Conservation (phyloP, 805 yeast genomes). For the Candida chauliodis region DNA sequence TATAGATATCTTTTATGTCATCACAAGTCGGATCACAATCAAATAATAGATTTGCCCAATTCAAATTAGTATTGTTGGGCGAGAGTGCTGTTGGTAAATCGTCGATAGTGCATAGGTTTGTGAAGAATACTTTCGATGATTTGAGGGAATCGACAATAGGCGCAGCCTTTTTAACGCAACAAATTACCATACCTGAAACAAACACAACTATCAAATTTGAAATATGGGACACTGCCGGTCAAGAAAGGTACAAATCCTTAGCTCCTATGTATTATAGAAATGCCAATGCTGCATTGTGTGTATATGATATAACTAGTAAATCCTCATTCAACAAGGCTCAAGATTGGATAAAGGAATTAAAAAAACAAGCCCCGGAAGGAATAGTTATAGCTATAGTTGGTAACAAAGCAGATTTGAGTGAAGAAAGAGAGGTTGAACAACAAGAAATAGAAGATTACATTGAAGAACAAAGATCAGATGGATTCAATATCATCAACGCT, state of each 20-base stretch:
- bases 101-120: constrained; percentile 57
- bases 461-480: constrained; percentile 44
- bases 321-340: constrained; percentile 69
- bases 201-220: constrained; percentile 62
- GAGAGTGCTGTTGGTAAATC: constrained; percentile 83
- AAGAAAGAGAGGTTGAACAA: constrained; percentile 42
- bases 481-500: constrained; percentile 22
- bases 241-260: constrained; percentile 41
- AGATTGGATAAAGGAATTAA: constrained; percentile 75
- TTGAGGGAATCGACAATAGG: constrained; percentile 79
- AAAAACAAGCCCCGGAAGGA: constrained; percentile 72
- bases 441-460: constrained; percentile 48
- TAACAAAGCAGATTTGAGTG: constrained; percentile 63
- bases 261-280: constrained; percentile 47
- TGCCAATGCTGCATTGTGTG: constrained; percentile 72
- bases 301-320: constrained; percentile 68
- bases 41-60: constrained; percentile 30
- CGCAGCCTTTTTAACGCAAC: constrained; percentile 76
- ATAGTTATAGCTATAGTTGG: constrained; percentile 82
- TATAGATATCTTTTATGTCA: constrained; percentile 2
- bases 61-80: constrained; percentile 70
- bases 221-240: constrained; percentile 97
- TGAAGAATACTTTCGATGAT: constrained; percentile 70
- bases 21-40: background rate
- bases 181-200: constrained; percentile 50